Conservation (phyloP, 306 rosid genomes). For the Acacia confusa region DNA sequence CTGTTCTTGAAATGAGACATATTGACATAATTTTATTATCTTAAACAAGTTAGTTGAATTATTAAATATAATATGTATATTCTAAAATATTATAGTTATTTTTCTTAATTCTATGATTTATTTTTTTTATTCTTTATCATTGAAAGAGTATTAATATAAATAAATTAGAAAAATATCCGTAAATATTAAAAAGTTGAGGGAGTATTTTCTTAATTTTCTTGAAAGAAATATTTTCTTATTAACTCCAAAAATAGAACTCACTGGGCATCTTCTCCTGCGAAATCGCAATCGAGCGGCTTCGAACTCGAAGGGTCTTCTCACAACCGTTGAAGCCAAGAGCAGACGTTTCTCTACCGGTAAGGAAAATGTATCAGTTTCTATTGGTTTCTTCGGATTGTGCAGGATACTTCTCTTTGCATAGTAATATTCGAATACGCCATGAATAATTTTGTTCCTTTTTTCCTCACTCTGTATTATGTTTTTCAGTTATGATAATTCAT, state of each 20-base stretch:
- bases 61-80: no score
- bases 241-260: neutral
- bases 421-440: neutral
- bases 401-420: neutral
- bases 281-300: neutral
- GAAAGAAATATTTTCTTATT: no score
- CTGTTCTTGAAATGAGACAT: no score
- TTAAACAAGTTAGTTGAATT: no score
- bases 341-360: neutral
- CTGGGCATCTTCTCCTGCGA: neutral
- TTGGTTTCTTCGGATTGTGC: neutral
- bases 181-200: no score
- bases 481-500: neutral
- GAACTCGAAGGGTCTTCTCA: neutral
- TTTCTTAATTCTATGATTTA: accelerated
- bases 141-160: no score
- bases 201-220: no score
- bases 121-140: no score
- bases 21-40: no score
- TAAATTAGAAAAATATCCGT: no score
- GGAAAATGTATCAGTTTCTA: neutral
- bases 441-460: neutral
- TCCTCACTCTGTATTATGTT: neutral
- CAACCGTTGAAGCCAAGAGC: neutral
- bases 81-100: no score